Evolutionary conservation across 139 green algal species (phyloP), one percentile per base, ranked within the genome.

Genomic region (Asterochloris sp.): DNA sequence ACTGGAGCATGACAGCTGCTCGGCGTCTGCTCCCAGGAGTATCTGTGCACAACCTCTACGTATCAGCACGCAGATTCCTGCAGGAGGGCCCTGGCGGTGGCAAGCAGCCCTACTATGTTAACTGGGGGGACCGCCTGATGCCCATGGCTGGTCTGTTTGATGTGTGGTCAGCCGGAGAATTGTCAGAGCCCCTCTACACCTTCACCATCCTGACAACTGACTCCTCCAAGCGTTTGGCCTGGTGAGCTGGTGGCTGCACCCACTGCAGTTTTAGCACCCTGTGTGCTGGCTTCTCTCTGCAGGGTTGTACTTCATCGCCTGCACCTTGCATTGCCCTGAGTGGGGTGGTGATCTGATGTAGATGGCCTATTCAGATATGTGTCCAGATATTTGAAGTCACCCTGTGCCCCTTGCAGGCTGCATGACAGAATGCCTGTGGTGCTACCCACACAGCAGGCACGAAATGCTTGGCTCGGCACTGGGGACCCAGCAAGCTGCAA

Each of bases 391-490:
- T 0, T 24, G 16, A 54, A 24, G 73, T 78, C 73, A 78, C 68
- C 68, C 23, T 73, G 21, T 73, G 73, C 2, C n/a, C 26, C 54
- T 62, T 79, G 80, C 77, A 83, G 83, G 92, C 89, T 97, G 81
- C 94, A 97, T 82, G 88, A 95, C 90, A 88, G 94, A 66, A 96
- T 96, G 94, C 94, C 94, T 0, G 92, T 93, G 24, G 76, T 97
- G 13, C 88, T 97, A 27, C 80, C 69, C 13, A 82, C 69, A 27
- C 27, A 86, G 13, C 38, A 54, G 38, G 12, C 61, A 29, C 23
- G 6, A 13, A 79, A 79, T 66, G 28, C 74, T 10, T 29, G 74
- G 47, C 26, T 26, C 2, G 28, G 47, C 29, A 63, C 17, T 79
- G 38, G 38, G 38, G 38, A 54, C 6, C 6, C 38, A 54, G 38